These are phyloP conservation scores for Areca catechu DNA, from an alignment of 176 grass and related monocot genomes.

Conservation along the genomic window DNA sequence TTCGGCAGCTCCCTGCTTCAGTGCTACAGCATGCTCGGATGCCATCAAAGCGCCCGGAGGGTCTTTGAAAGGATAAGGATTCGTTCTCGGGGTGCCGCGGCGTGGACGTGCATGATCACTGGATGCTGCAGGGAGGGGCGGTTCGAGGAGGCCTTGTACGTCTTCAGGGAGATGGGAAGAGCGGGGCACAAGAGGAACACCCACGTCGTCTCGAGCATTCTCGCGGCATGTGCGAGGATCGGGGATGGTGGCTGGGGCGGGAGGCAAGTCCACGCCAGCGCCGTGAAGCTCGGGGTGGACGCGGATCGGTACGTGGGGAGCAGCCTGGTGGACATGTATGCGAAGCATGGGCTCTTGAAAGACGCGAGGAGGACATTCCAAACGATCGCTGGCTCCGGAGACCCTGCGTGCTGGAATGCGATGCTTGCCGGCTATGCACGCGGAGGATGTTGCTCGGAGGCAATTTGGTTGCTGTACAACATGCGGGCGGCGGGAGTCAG, in stretches of 20 bases:
- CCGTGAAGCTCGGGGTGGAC: constrained; percentile 54
- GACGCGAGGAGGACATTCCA: constrained; percentile 52
- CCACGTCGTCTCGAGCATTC: constrained; percentile 44
- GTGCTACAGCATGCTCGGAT: constrained; percentile 33
- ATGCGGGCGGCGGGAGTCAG: constrained; percentile 61
- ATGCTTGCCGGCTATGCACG: constrained; percentile 54
- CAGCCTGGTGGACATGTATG: constrained; percentile 71
- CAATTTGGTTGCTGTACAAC: constrained; percentile 39
- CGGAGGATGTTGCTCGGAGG: constrained; percentile 36
- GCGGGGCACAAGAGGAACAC: constrained; percentile 23
- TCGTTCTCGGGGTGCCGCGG: constrained; percentile 13
- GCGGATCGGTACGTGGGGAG: constrained; percentile 47
- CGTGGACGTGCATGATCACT: constrained; percentile 58
- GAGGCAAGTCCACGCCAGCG: constrained; percentile 52
- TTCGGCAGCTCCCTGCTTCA: constrained; percentile 49
- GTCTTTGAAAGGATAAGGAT: constrained; percentile 34
- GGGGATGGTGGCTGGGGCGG: constrained; percentile 23
- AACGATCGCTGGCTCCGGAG: constrained; percentile 20
- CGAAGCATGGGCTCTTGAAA: constrained; percentile 32
- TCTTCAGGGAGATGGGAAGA: constrained; percentile 58
- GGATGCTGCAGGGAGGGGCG: constrained; percentile 32
- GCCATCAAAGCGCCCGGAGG: constrained; percentile 13
- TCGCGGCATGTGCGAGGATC: constrained; percentile 40
- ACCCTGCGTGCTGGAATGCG: constrained; percentile 53
- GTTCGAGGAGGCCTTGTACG: constrained; percentile 40